Conservation (phyloP, 2,329 filamentous ascomycete genomes). For the Cercospora sojina region DNA sequence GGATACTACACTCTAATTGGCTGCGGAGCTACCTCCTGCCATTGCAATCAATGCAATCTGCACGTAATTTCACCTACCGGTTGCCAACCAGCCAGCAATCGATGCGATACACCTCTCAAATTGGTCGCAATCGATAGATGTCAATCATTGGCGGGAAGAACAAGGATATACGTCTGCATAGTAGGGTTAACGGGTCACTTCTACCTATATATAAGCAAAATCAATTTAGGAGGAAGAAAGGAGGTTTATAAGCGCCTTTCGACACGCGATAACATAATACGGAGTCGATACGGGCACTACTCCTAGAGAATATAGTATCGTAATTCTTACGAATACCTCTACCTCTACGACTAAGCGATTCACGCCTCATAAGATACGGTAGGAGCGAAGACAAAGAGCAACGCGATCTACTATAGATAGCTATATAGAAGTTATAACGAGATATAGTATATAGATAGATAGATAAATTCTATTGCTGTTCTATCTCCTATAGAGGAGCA, state of each 20-base stretch:
- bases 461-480: too few species aligned
- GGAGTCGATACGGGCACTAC: neutral
- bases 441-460: too few species aligned
- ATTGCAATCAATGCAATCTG: too few species aligned
- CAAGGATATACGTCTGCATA: neutral
- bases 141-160: too few species aligned
- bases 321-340: slow-evolving; percentile 8
- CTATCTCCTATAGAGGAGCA: too few species aligned
- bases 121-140: too few species aligned
- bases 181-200: neutral
- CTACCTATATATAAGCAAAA: neutral
- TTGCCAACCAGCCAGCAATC: too few species aligned
- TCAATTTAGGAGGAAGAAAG: slow-evolving; percentile 9
- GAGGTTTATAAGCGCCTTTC: slow-evolving; percentile 10
- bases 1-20: too few species aligned
- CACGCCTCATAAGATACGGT: neutral
- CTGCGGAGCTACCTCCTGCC: too few species aligned
- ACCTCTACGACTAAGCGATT: slow-evolving; percentile 7
- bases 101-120: too few species aligned
- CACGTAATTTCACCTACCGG: too few species aligned
- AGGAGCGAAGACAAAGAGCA: slow-evolving; percentile 8
- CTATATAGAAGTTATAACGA: neutral
- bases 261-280: slow-evolving; percentile 3
- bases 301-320: neutral
- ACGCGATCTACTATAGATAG: slow-evolving; percentile 5